phyloP scores from a whole-genome alignment of 495 filamentous ascomycete species.

The Aspergillus diversus region DNA sequence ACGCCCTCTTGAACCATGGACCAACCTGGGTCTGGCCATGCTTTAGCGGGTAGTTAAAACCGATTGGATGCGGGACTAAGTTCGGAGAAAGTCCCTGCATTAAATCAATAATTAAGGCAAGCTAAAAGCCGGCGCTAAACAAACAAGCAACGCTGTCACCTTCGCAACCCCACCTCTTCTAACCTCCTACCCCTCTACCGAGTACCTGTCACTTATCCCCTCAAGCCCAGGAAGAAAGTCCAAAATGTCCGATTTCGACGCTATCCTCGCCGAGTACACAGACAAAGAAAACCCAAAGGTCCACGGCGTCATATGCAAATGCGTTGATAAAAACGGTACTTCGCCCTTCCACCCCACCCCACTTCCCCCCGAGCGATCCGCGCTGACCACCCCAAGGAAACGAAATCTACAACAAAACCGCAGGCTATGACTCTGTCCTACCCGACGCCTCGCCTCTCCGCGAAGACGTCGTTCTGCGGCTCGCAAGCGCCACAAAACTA shows the following conservation, averaged over 20 bases:
- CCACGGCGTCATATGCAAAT: slow-evolving; percentile 17
- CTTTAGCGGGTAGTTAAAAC: too few relatives aligned
- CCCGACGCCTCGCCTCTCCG: slow-evolving; percentile 7
- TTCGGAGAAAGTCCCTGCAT: too few relatives aligned
- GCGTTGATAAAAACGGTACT: slow-evolving; percentile 11
- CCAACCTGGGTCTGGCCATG: too few relatives aligned
- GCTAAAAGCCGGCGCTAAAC: too few relatives aligned
- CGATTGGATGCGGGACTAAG: too few relatives aligned
- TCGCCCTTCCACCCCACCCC: background rate
- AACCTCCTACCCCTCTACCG: too few relatives aligned
- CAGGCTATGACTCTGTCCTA: slow-evolving; percentile 5
- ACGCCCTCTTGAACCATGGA: too few relatives aligned
- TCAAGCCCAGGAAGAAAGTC: background rate
- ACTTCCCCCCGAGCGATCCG: background rate
- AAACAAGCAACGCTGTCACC: too few relatives aligned
- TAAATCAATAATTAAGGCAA: too few relatives aligned
- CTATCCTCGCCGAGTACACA: slow-evolving; percentile 16
- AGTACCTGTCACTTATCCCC: background rate
- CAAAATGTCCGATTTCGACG: slow-evolving; percentile 18
- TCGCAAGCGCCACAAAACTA: slow-evolving; percentile 28
- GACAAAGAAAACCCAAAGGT: slow-evolving; percentile 9
- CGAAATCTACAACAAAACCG: slow-evolving; percentile 19
- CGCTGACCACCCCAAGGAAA: slow-evolving; percentile 5
- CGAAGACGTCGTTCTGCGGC: slow-evolving; percentile 30
- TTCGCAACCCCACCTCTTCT: too few relatives aligned